These are phyloP conservation scores for Parafenestella ontariensis DNA, from an alignment of 2,329 filamentous ascomycete species.

Conservation along the genomic window DNA sequence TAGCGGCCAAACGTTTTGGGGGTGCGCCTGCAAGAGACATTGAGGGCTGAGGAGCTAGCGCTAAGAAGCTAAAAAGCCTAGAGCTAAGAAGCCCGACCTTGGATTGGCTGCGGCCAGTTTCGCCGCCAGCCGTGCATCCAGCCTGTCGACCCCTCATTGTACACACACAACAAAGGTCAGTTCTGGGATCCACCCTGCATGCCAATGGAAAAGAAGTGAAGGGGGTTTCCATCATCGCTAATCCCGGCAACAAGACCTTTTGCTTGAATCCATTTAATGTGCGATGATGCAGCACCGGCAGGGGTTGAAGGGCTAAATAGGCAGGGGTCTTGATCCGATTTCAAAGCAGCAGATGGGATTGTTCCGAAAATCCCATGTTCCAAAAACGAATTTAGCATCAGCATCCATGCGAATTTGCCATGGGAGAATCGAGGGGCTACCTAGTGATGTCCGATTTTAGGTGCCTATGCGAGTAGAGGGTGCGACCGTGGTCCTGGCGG, in stretches of 20 bases:
- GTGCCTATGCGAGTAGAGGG: neutral
- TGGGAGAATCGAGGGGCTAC: neutral
- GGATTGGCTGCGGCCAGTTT: too few relatives aligned
- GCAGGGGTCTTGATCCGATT: neutral
- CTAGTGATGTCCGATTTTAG: too few relatives aligned
- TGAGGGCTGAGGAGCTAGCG: too few relatives aligned
- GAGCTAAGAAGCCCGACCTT: too few relatives aligned
- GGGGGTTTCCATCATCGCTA: neutral
- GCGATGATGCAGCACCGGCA: neutral
- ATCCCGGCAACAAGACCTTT: neutral
- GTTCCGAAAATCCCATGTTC: conserved; percentile 22
- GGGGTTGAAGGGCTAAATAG: neutral
- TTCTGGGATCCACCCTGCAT: neutral
- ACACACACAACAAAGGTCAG: neutral
- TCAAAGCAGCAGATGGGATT: neutral
- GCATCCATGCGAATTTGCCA: neutral
- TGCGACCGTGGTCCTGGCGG: neutral
- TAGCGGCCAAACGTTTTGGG: too few relatives aligned
- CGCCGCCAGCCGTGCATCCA: too few relatives aligned
- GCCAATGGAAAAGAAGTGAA: neutral
- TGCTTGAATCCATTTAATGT: neutral
- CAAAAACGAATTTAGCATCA: neutral
- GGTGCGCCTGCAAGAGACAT: too few relatives aligned
- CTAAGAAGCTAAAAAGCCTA: too few relatives aligned
- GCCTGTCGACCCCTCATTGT: too few relatives aligned